Base-by-base conservation (phyloP, 1,139 yeast genomes). In the Meyerozyma sp. region DNA sequence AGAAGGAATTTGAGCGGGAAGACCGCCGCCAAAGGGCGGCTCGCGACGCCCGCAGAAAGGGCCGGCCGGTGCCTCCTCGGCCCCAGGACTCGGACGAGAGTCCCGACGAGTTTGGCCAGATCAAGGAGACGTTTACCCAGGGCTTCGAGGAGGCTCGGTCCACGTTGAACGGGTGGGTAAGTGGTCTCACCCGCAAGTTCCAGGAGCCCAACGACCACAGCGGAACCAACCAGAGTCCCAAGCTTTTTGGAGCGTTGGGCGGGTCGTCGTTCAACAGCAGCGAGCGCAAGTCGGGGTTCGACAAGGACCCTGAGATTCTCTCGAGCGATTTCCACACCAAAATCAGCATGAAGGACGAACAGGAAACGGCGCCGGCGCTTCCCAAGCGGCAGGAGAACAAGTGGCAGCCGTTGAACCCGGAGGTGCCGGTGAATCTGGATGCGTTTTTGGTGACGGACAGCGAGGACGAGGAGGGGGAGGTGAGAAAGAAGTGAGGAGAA, bases 61-160 rank as follows among this genome's bases (percentile, higher is more conserved):
- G 46, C 28, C 54, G 46, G 13, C 42, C 41, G 28, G 43, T 46
- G 7, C 57, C 55, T 32, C 65, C 56, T 23, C 65, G 61, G 13
- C 66, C 66, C 21, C 62, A 58, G 4, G 74, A 67, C 4, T 77
- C 68, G 14, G 77, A 74, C 13, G 87, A 82, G 43, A 65, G 80
- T 27, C 81, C 87, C 41, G 83, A 82, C 41, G 81, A 77, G 47
- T 73, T 84, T 56, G 83, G 83, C 32, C 89, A 82, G 55, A 68
- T 88, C 52, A 82, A 79, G 55, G 88, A 85, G 44, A 79, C 82
- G 42, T 75, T 89, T 47, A 73, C 79, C 43, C 84, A 84, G 57
- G 94, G 95, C 26, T 73, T 90, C 43, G 91, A 84, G 57, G 97
- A 90, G 55, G 93, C 98, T 1, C 79, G 84, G 47, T 74, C 79